Percentiles rank a stretch among this genome's conserved stretches.
phyloP scores from a whole-genome alignment of 2,329 filamentous ascomycete genomes.

The Beauveria bassiana region DNA sequence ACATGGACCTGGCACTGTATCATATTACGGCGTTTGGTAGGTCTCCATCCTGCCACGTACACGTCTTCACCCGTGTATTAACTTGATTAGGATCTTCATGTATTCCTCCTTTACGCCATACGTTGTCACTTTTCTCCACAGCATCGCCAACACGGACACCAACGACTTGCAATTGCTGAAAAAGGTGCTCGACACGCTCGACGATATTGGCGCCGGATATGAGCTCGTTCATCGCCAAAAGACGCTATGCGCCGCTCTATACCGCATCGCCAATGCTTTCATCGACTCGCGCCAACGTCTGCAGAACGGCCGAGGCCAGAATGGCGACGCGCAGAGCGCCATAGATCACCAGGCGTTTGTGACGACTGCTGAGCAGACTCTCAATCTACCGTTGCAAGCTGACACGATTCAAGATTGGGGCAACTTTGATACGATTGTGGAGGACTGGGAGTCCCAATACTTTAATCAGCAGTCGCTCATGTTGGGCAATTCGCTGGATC shows the following conservation, averaged over 20 bases:
- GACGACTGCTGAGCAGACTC: not conserved
- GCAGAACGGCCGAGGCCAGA: not conserved
- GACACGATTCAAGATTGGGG: conserved; percentile 4
- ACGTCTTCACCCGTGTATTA: not conserved
- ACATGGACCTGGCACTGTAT: conserved; percentile 11
- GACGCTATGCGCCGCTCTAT: conserved; percentile 3
- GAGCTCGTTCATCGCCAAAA: conserved; percentile 6
- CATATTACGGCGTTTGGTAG: conserved; percentile 18
- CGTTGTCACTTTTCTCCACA: conserved; percentile 17
- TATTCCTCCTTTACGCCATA: conserved; percentile 18
- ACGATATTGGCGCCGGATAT: not conserved
- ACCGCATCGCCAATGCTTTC: conserved; percentile 2
- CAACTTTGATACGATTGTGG: conserved; percentile 9
- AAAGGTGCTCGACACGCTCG: conserved; percentile 6
- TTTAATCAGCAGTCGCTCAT: conserved; percentile 10
- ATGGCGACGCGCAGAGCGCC: not conserved
- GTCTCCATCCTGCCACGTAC: not conserved
- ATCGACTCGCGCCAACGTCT: not conserved
- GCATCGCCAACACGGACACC: conserved; percentile 12
- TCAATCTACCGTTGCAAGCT: conserved; percentile 5
- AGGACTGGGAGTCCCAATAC: conserved; percentile 10
- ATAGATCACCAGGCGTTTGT: not conserved
- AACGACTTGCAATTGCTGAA: conserved; percentile 12
- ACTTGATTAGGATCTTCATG: conserved; percentile 14
- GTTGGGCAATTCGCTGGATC: conserved; percentile 3